Conservation (phyloP, 257 asterid genomes). For the Leonotis leonurus region DNA sequence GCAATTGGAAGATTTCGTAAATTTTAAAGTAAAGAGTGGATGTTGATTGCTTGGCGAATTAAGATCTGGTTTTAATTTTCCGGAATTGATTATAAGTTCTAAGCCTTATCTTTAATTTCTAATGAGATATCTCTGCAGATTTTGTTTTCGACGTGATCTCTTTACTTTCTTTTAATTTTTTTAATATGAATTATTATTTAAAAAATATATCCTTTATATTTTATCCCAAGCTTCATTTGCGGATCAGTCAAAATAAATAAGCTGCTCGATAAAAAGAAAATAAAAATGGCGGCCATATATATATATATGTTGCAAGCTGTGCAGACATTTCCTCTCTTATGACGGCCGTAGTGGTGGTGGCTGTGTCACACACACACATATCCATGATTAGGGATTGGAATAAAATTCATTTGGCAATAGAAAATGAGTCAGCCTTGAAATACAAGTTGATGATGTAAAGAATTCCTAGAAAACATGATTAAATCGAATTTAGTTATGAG, state of each 20-base stretch:
- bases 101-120: not conserved
- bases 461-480: not conserved
- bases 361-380: not conserved
- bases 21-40: not conserved
- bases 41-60: not conserved
- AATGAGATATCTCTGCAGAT: not conserved
- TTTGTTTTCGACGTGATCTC: too few species aligned
- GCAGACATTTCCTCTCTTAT: not conserved
- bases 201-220: too few species aligned
- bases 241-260: not conserved
- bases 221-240: too few species aligned
- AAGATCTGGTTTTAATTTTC: not conserved
- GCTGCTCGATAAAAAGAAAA: not conserved
- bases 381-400: not conserved
- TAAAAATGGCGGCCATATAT: not conserved
- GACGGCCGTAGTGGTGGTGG: not conserved
- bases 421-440: conserved; percentile 4
- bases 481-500: not conserved
- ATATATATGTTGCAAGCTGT: not conserved
- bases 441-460: not conserved
- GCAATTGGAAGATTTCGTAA: not conserved
- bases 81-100: too few species aligned
- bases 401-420: not conserved
- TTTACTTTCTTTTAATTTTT: too few species aligned
- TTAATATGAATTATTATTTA: too few species aligned